Evolutionary conservation across 495 filamentous ascomycete genomes (phyloP).

Genomic region (Penicillium paradoxum): DNA sequence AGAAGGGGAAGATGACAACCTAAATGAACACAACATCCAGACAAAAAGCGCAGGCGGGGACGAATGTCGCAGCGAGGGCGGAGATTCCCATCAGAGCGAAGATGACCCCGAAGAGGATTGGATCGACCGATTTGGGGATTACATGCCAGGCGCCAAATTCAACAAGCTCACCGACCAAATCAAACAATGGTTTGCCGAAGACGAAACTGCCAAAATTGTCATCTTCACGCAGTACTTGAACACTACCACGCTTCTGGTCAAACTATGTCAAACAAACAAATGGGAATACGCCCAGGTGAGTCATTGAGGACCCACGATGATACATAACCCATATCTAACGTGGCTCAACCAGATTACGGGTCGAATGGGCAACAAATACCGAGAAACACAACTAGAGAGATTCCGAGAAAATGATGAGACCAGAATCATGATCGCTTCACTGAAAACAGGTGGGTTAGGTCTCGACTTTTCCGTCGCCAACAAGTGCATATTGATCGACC

Average conservation of each 20-base stretch:
- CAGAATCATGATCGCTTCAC: neutral
- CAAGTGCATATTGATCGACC: neutral
- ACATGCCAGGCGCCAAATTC: neutral
- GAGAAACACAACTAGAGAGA: neutral
- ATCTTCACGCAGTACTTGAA: neutral
- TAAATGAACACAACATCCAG: neutral
- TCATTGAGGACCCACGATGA: neutral
- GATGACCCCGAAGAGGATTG: neutral
- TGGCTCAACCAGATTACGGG: neutral
- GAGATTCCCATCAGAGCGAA: neutral
- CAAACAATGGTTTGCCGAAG: neutral
- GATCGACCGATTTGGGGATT: neutral
- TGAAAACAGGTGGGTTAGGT: neutral
- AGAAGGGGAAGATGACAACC: neutral
- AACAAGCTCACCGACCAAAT: neutral
- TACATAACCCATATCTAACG: neutral
- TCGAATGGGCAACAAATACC: neutral
- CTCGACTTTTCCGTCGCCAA: neutral
- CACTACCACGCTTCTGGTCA: neutral
- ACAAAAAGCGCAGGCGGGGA: neutral
- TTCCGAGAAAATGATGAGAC: neutral
- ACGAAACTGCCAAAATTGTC: neutral
- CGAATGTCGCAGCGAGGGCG: neutral
- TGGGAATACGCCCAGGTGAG: neutral
- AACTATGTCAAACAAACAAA: neutral